Evolutionary conservation across 208 protist species (phyloP).

Genomic region (Leishmania tarentolae): DNA sequence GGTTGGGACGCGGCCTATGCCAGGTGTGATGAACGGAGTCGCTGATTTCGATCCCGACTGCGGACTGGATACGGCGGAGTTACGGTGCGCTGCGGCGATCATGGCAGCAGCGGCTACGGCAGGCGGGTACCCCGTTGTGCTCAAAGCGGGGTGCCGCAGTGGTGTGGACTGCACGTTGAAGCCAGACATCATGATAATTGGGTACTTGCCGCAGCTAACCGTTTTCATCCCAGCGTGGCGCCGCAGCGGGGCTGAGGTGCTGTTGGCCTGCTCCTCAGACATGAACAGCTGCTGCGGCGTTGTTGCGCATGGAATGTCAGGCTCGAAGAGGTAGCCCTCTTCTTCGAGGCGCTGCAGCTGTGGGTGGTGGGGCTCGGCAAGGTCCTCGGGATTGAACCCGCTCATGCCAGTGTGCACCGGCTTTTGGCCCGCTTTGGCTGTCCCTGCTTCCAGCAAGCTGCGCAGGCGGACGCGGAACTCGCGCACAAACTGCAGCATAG

Average conservation of each 20-base stretch:
- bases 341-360: conserved; percentile 30
- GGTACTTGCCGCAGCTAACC: conserved; percentile 41
- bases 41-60: conserved; percentile 7
- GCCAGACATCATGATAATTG: conserved; percentile 74
- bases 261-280: conserved; percentile 19
- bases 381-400: conserved; percentile 43
- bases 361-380: conserved; percentile 32
- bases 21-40: conserved; percentile 1
- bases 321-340: conserved; percentile 71
- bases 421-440: conserved; percentile 38
- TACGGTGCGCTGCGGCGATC: background rate
- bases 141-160: conserved; percentile 47
- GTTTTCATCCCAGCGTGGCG: conserved; percentile 43
- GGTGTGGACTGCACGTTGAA: conserved; percentile 69
- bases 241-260: conserved; percentile 15
- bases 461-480: conserved; percentile 77
- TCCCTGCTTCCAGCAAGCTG: conserved; percentile 62
- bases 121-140: conserved; percentile 28
- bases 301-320: conserved; percentile 54
- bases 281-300: conserved; percentile 41
- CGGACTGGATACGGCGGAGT: conserved; percentile 7
- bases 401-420: conserved; percentile 38
- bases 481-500: conserved; percentile 77
- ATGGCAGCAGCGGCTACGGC: conserved; percentile 21
- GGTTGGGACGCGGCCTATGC: conserved; percentile 12